Percentiles rank a stretch among this genome's conserved stretches.
These are phyloP conservation scores for Claviceps pusilla DNA, from an alignment of 2,329 filamentous ascomycete species.

Conservation along the genomic window DNA sequence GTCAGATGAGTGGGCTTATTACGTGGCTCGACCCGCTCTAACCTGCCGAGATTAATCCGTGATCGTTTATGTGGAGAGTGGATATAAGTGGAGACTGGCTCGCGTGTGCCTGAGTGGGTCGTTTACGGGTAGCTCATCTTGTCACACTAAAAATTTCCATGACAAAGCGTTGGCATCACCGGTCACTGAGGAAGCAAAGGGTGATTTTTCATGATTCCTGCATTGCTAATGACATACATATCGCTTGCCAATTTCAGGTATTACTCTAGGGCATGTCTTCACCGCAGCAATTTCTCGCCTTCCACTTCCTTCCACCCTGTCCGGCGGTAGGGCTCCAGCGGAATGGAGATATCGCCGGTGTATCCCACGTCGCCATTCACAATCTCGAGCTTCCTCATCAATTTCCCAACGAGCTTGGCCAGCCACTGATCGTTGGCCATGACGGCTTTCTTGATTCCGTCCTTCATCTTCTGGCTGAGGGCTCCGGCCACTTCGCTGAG, in stretches of 20 bases:
- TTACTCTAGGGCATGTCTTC: conserved; percentile 14
- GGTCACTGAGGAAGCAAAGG: too few species aligned
- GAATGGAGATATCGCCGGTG: not conserved
- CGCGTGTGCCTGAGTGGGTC: too few species aligned
- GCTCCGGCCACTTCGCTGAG: conserved; percentile 2
- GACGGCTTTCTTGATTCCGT: conserved; percentile 28
- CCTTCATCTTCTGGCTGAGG: conserved; percentile 31
- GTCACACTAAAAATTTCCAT: too few species aligned
- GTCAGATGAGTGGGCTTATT: too few species aligned
- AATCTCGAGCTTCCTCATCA: conserved; percentile 2
- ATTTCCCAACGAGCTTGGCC: conserved; percentile 3
- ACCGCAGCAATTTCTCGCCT: conserved; percentile 26
- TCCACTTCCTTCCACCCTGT: conserved; percentile 3
- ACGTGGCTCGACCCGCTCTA: too few species aligned
- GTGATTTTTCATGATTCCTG: too few species aligned
- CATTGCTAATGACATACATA: too few species aligned
- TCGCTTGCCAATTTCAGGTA: too few species aligned
- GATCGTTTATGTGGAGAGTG: not conserved
- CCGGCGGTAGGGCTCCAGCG: conserved; percentile 1
- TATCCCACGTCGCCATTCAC: conserved; percentile 4
- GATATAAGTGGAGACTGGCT: not conserved
- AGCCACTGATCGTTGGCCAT: conserved; percentile 10
- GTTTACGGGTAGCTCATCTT: too few species aligned
- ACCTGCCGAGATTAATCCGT: too few species aligned
- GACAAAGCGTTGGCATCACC: too few species aligned